These are phyloP conservation scores for Fusarium domesticum DNA, from an alignment of 2,329 filamentous ascomycete species.

Conservation along the genomic window DNA sequence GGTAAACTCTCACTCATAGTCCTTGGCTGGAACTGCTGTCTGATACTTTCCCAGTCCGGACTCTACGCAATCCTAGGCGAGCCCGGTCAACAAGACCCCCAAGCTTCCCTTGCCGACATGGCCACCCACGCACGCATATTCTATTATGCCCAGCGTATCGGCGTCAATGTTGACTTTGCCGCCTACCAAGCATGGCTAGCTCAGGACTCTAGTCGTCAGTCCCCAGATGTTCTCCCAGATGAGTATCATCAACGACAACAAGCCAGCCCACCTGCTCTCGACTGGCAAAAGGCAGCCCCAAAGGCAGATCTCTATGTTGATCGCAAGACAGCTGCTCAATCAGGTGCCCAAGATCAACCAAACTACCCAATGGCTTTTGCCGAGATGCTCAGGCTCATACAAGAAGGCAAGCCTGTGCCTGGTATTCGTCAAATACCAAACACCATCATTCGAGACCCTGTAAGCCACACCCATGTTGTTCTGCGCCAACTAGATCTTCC, in stretches of 20 bases:
- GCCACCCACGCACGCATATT: slow-evolving; percentile 65
- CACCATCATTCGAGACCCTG: slow-evolving; percentile 69
- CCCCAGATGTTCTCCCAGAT: slow-evolving; percentile 38
- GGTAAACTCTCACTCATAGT: slow-evolving; percentile 37
- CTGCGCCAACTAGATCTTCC: neutral
- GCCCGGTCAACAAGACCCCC: slow-evolving; percentile 40
- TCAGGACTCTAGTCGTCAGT: slow-evolving; percentile 31
- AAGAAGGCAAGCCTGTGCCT: slow-evolving; percentile 76
- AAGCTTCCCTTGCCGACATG: slow-evolving; percentile 54
- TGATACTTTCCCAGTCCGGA: slow-evolving; percentile 45
- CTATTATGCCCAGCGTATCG: slow-evolving; percentile 56
- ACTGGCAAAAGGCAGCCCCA: slow-evolving; percentile 51
- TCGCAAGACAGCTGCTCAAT: slow-evolving; percentile 29
- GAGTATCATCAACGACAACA: slow-evolving; percentile 26
- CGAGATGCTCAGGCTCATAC: slow-evolving; percentile 81
- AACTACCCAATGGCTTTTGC: slow-evolving; percentile 80
- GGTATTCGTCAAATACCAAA: slow-evolving; percentile 85
- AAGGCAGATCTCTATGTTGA: slow-evolving; percentile 47
- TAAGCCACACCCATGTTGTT: slow-evolving; percentile 36
- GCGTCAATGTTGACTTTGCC: slow-evolving; percentile 60
- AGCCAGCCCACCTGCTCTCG: slow-evolving; percentile 24
- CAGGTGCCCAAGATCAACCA: slow-evolving; percentile 46
- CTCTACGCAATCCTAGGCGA: slow-evolving; percentile 63
- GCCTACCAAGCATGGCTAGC: slow-evolving; percentile 65
- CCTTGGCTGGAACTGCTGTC: neutral